phyloP scores from a whole-genome alignment of 2,329 filamentous ascomycete species.

The Penicillium janthinellum region DNA sequence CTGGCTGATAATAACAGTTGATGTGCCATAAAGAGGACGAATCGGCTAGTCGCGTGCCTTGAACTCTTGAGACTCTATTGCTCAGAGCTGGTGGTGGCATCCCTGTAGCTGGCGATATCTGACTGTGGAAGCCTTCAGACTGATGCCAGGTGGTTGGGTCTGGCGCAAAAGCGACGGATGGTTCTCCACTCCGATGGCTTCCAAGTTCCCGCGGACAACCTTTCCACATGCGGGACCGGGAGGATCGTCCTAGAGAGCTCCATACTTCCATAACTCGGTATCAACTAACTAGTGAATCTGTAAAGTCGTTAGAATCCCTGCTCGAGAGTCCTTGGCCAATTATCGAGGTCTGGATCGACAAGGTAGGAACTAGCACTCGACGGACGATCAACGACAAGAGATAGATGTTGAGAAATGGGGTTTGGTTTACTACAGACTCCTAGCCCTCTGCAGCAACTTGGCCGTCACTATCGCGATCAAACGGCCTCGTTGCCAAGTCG shows the following conservation, averaged over 20 bases:
- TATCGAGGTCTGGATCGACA: too few species aligned
- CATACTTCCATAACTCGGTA: background rate
- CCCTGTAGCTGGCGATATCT: background rate
- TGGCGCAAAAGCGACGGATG: background rate
- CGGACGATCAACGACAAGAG: too few species aligned
- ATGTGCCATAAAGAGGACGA: slow-evolving; percentile 39
- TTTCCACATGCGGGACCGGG: background rate
- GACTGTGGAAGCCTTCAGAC: background rate
- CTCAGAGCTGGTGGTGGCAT: slow-evolving; percentile 16
- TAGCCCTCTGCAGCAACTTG: too few species aligned
- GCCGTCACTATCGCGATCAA: background rate
- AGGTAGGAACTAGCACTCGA: too few species aligned
- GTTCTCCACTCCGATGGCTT: slow-evolving; percentile 4
- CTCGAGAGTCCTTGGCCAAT: too few species aligned
- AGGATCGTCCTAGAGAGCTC: background rate
- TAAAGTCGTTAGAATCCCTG: too few species aligned
- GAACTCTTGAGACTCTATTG: slow-evolving; percentile 20
- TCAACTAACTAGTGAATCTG: too few species aligned
- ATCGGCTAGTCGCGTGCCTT: slow-evolving; percentile 35
- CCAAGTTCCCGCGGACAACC: background rate
- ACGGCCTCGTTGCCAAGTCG: background rate
- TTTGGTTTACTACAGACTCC: too few species aligned
- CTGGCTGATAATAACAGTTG: slow-evolving; percentile 17
- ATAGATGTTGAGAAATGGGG: too few species aligned
- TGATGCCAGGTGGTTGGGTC: background rate